phyloP scores from a whole-genome alignment of 2,329 filamentous ascomycete genomes.

The Ilyonectria sp. region DNA sequence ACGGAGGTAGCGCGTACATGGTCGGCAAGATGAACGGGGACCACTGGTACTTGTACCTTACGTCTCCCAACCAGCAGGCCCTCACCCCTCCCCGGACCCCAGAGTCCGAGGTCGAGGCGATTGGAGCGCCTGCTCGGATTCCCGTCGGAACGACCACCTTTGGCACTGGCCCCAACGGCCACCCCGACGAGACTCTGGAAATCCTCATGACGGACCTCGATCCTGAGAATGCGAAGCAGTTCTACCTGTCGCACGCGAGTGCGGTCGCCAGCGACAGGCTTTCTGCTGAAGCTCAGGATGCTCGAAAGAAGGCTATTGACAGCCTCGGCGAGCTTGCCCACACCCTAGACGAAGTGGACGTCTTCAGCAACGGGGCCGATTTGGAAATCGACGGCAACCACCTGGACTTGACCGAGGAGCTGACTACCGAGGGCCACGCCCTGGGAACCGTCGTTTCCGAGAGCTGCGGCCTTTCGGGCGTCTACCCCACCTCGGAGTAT shows the following conservation, averaged over 20 bases:
- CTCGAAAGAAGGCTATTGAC: slow-evolving; percentile 71
- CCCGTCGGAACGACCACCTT: slow-evolving; percentile 63
- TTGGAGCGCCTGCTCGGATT: slow-evolving; percentile 64
- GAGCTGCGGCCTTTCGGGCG: slow-evolving; percentile 86
- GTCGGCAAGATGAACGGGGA: slow-evolving; percentile 99
- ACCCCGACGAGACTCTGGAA: slow-evolving; percentile 82
- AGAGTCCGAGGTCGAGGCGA: slow-evolving; percentile 62
- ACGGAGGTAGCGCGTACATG: slow-evolving; percentile 97
- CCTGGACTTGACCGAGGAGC: slow-evolving; percentile 75
- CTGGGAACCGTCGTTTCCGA: slow-evolving; percentile 94
- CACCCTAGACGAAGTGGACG: slow-evolving; percentile 77
- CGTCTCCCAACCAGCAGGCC: slow-evolving; percentile 82
- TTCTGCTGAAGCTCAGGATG: slow-evolving; percentile 76
- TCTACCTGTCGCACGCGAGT: slow-evolving; percentile 82
- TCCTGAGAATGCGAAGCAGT: slow-evolving; percentile 78
- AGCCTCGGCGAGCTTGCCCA: slow-evolving; percentile 72
- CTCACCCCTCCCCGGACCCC: slow-evolving; percentile 90
- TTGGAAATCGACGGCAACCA: slow-evolving; percentile 68
- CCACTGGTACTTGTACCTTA: slow-evolving; percentile 99
- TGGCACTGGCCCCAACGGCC: slow-evolving; percentile 61
- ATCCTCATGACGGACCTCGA: slow-evolving; percentile 82
- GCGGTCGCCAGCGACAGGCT: slow-evolving; percentile 88
- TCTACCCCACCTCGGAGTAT: slow-evolving; percentile 90
- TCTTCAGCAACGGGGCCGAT: slow-evolving; percentile 80
- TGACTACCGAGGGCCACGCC: slow-evolving; percentile 94